These are phyloP conservation scores for Madurella fahalii DNA, from an alignment of 2,329 filamentous ascomycete species.

Conservation along the genomic window DNA sequence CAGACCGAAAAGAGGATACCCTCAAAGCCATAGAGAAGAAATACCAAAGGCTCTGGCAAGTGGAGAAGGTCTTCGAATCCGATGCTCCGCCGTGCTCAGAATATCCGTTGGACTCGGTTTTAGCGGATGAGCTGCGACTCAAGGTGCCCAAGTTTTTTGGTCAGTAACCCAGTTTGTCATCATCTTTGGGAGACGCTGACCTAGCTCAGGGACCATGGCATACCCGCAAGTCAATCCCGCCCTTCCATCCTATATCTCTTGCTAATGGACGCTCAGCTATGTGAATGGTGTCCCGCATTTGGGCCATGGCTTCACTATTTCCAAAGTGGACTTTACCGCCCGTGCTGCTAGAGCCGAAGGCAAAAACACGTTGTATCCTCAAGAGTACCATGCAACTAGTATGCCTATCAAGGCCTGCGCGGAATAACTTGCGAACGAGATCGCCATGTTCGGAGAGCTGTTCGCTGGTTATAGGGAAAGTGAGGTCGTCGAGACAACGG, in stretches of 20 bases:
- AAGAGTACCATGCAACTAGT: constrained; percentile 86
- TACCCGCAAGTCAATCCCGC: constrained; percentile 24
- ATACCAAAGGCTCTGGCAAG: constrained; percentile 78
- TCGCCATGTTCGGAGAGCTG: constrained; percentile 75
- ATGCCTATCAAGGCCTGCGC: constrained; percentile 95
- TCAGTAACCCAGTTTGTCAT: background rate
- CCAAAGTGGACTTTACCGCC: constrained; percentile 81
- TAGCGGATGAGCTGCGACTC: constrained; percentile 67
- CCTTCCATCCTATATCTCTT: background rate
- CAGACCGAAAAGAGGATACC: constrained; percentile 76
- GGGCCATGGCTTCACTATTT: constrained; percentile 83
- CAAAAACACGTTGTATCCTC: constrained; percentile 75
- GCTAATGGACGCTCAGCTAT: constrained; percentile 45
- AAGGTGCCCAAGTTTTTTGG: constrained; percentile 84
- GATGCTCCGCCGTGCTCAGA: constrained; percentile 74
- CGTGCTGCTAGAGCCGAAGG: constrained; percentile 82
- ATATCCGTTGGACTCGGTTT: constrained; percentile 66
- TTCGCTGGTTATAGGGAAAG: constrained; percentile 70
- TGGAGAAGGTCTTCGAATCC: constrained; percentile 70
- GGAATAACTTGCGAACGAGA: constrained; percentile 82
- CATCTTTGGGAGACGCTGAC: background rate
- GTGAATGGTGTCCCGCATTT: constrained; percentile 84
- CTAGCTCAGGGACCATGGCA: constrained; percentile 25
- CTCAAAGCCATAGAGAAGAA: constrained; percentile 77
- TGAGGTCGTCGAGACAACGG: constrained; percentile 53